Evolutionary conservation across 2,329 filamentous ascomycete genomes (phyloP).

Genomic region (Tolypocladium capitatum): DNA sequence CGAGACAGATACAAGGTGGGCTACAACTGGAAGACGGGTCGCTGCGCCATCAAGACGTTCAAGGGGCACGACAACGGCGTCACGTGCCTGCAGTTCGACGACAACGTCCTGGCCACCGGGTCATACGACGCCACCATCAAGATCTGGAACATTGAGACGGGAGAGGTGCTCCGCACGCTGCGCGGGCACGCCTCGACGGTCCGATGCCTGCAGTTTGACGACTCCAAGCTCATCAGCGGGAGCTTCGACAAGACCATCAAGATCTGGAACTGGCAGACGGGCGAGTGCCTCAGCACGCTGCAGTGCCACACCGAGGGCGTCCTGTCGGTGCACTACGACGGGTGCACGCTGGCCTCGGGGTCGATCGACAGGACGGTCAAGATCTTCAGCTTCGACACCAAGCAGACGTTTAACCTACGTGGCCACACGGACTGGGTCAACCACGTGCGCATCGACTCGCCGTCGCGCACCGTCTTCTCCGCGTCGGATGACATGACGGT

Average conservation of each 20-base stretch:
- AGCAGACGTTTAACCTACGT: slow-evolving; percentile 63
- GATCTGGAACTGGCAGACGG: slow-evolving; percentile 95
- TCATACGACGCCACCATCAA: slow-evolving; percentile 94
- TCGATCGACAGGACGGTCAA: slow-evolving; percentile 84
- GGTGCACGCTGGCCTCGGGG: slow-evolving; percentile 71
- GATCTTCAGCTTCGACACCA: slow-evolving; percentile 83
- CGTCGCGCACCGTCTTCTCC: slow-evolving; percentile 76
- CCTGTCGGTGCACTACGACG: slow-evolving; percentile 77
- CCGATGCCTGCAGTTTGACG: slow-evolving; percentile 83
- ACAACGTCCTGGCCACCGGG: slow-evolving; percentile 82
- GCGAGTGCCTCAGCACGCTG: slow-evolving; percentile 71
- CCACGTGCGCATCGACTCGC: slow-evolving; percentile 73
- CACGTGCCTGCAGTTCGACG: slow-evolving; percentile 50
- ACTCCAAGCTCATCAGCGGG: slow-evolving; percentile 80
- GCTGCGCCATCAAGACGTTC: slow-evolving; percentile 73
- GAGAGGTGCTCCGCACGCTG: slow-evolving; percentile 74
- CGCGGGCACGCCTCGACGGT: slow-evolving; percentile 72
- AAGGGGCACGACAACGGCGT: slow-evolving; percentile 72
- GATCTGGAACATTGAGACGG: slow-evolving; percentile 88
- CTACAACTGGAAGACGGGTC: slow-evolving; percentile 93
- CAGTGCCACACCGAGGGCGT: slow-evolving; percentile 70
- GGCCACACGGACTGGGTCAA: slow-evolving; percentile 96
- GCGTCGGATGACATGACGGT: slow-evolving; percentile 88
- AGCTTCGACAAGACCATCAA: slow-evolving; percentile 78
- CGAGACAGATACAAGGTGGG: slow-evolving; percentile 90